Evolutionary conservation across 768 basidiomycete species (phyloP), one percentile per base, ranked within the genome.

Genomic region (Boletus rubroflammeus): DNA sequence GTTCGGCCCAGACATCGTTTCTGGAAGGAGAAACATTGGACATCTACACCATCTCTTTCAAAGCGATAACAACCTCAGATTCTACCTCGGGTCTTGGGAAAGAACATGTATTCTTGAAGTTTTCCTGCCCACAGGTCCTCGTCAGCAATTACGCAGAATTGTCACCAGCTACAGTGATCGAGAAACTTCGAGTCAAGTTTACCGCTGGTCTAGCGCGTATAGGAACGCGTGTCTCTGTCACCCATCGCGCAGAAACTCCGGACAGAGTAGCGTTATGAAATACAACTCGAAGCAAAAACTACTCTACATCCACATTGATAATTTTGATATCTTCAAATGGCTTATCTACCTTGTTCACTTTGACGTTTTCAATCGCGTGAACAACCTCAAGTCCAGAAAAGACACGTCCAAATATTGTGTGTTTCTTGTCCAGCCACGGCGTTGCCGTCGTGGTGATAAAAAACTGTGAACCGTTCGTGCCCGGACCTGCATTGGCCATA

Each of bases 391-490:
- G 75, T 6, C 96, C 95, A 5, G 85, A 84, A 34, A 88, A 75
- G 13, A 91, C 91, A 23, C 93, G 83, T 1, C 95, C 96, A 62
- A 98, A 98, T 60, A 98, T 90, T 0, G 92, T 96, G 67, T 90
- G 87, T 62, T 91, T 93, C 70, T 83, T 87, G 72, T 97, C 93
- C 57, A 96, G 74, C 93, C 93, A 96, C 7, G 93, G 91, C 8
- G 90, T 92, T 7, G 94, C 88, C 3, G 86, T 94, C 5, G 94
- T 97, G 8, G 95, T 98, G 68, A 98, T 93, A 76, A 98, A 99
- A 78, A 98, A 99, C 67, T 99, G 96, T 2, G 91, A 94, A 0
- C 94, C 96, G 67, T 98, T 98, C 34, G 95, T 97, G 42, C 73
- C 75, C 7, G 91, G 85, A 5, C 94, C 95, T 6, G 90, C 90